Base-by-base conservation (phyloP, 179 eudicot genomes). In the Beta corolliflora region DNA sequence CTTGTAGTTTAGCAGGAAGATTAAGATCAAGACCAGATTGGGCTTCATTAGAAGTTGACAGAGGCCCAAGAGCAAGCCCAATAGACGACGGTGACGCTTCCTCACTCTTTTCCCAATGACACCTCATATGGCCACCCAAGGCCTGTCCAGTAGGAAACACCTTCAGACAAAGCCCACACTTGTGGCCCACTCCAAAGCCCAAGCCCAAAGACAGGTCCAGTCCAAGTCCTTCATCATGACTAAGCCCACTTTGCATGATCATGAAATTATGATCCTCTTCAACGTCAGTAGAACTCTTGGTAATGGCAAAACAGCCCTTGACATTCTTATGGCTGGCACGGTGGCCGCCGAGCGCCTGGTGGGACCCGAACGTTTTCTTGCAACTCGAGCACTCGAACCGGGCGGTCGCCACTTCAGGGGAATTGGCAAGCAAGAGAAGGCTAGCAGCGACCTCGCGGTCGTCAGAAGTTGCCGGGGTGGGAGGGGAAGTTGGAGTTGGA, bases 321-420 rank as follows among this genome's bases (percentile, higher is more conserved):
- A 94, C 98, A 44, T 94, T 94, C 89, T 91, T 91, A 83, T 93
- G 97, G 56, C 91, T 94, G 0, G 98, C 97, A 77, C 98, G 89
- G 84, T 94, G 97, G 8, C 98, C 98, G 8, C 98, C 98, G 21
- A 94, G 52, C 0, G 97, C 97, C 81, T 93, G 98, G 81, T 89
- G 97, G 9, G 98, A 90, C 76, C 89, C 91, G 44, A 93, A 94
- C 60, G 92, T 93, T 81, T 93, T 94, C 92, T 90, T 90, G 75
- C 97, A 93, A 90, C 95, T 89, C 52, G 93, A 88, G 64, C 97
- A 91, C 92, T 93, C 90, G 48, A 93, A 93, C 73, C 50, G 29
- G 14, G 77, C 48, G 4, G 18, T 79, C 3, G 56, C 9, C 3
- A 48, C 14, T 13, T 12, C 80, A 15, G n/a, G 36, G 5, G 25